These are phyloP conservation scores for Fusarium poae DNA, from an alignment of 2,329 filamentous ascomycete genomes.

Conservation along the genomic window DNA sequence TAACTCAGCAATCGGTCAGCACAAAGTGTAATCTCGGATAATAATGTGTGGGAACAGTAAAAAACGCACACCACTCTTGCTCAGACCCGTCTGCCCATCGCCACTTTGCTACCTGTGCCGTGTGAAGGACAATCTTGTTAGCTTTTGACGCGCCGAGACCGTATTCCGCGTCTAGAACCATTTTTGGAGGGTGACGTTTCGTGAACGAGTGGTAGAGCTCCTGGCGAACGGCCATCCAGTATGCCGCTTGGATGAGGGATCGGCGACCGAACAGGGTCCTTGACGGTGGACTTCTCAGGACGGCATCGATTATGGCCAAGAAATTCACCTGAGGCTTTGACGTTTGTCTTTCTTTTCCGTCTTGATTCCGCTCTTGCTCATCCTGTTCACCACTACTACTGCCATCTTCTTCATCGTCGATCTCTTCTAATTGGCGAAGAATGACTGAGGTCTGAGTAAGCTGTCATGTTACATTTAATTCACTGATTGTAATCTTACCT, in stretches of 20 bases:
- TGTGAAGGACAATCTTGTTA: constrained; percentile 58
- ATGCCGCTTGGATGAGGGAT: constrained; percentile 56
- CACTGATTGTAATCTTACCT: neutral
- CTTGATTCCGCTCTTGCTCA: constrained; percentile 16
- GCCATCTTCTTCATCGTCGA: constrained; percentile 56
- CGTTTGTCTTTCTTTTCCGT: neutral
- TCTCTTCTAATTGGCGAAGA: constrained; percentile 57
- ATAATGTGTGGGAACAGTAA: neutral
- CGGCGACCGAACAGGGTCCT: constrained; percentile 54
- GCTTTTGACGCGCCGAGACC: constrained; percentile 54
- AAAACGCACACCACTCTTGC: constrained; percentile 55
- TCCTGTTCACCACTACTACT: constrained; percentile 40
- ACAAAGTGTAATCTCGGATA: neutral
- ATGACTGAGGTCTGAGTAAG: constrained; percentile 50
- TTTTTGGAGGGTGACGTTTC: constrained; percentile 55
- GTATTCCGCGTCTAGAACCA: constrained; percentile 53
- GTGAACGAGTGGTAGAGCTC: constrained; percentile 59
- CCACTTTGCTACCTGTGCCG: constrained; percentile 58
- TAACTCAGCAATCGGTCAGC: constrained; percentile 25
- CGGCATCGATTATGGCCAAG: constrained; percentile 57
- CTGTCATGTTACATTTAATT: fast-evolving
- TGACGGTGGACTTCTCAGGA: constrained; percentile 55
- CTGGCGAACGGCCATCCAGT: constrained; percentile 59
- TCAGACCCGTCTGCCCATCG: constrained; percentile 55
- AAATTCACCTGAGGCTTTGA: constrained; percentile 54